Percentiles rank a stretch among this genome's conserved stretches.
Evolutionary conservation across 345 rosid genomes (phyloP).

Genomic region (Populus nigra): DNA sequence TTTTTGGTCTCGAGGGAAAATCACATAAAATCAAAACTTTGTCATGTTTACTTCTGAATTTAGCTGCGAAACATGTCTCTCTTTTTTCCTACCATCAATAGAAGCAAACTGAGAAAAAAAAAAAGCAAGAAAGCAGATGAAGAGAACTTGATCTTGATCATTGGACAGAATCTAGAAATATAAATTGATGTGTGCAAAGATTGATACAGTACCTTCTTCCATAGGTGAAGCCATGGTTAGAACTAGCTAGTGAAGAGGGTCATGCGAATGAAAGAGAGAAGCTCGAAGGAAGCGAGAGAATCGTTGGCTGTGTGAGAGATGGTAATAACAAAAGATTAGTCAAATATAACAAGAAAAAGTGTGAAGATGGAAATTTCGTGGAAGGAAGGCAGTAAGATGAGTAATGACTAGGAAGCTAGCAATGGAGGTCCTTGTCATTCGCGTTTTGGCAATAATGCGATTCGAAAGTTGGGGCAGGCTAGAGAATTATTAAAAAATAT

Average conservation of each 20-base stretch:
- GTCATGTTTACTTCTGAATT: not conserved
- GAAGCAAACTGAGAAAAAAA: not conserved
- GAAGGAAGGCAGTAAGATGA: not conserved
- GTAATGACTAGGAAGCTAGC: not conserved
- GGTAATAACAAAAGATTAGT: no score
- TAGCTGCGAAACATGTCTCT: not conserved
- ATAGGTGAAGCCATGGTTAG: slow-evolving; percentile 32
- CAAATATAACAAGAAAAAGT: not conserved
- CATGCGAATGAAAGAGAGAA: not conserved
- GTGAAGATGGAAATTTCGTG: not conserved
- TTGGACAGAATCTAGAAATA: not conserved
- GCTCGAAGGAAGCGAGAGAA: not conserved
- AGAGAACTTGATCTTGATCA: not conserved
- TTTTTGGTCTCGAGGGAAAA: not conserved
- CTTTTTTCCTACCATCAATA: not conserved
- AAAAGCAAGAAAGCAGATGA: not conserved
- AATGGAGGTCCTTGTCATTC: not conserved
- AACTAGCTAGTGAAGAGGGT: not conserved
- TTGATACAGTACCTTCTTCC: slow-evolving; percentile 29
- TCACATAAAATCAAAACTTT: not conserved
- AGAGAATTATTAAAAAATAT: not conserved
- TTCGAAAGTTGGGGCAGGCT: not conserved
- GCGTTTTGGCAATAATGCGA: not conserved
- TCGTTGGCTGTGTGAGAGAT: no score
- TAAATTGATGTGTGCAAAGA: not conserved